Percentiles rank a stretch among this genome's conserved stretches.
Conservation (phyloP, 2,329 filamentous ascomycete species). For the Pyrenochaeta sp. region DNA sequence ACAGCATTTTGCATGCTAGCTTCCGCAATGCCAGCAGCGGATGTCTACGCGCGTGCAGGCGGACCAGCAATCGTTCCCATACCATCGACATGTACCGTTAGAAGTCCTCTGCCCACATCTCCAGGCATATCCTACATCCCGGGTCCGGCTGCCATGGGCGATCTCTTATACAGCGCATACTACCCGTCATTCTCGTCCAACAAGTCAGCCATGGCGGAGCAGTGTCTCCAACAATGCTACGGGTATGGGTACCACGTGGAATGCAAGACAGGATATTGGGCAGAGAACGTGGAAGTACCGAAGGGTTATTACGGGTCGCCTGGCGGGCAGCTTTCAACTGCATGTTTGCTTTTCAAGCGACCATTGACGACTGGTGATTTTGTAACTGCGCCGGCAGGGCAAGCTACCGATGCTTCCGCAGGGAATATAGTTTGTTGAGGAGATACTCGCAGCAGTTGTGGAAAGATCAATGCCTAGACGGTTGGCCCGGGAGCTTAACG, state of each 20-base stretch:
- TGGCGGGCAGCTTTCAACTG: conserved; percentile 41
- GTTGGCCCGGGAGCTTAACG: too few relatives aligned
- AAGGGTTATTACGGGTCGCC: conserved; percentile 40
- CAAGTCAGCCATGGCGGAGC: conserved; percentile 33
- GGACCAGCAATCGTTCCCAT: conserved; percentile 44
- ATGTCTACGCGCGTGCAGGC: conserved; percentile 36
- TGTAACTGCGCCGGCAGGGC: conserved; percentile 32
- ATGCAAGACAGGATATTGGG: conserved; percentile 49
- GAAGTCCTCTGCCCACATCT: conserved; percentile 34
- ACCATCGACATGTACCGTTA: conserved; percentile 45
- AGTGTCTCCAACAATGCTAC: conserved; percentile 52
- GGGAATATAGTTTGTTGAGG: conserved; percentile 42
- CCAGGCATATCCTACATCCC: conserved; percentile 35
- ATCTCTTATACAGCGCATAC: conserved; percentile 39
- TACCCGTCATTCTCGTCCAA: conserved; percentile 42
- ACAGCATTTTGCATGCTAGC: conserved; percentile 6
- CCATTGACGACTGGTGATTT: conserved; percentile 38
- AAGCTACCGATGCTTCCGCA: conserved; percentile 41
- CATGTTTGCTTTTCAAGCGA: conserved; percentile 47
- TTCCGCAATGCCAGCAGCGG: conserved; percentile 9
- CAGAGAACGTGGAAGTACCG: conserved; percentile 46
- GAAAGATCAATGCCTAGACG: too few relatives aligned
- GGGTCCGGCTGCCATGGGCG: conserved; percentile 20
- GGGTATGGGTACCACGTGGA: conserved; percentile 45
- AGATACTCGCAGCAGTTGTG: too few relatives aligned